Evolutionary conservation across 2,329 filamentous ascomycete species (phyloP).

Genomic region (Fusarium gaditjirri): DNA sequence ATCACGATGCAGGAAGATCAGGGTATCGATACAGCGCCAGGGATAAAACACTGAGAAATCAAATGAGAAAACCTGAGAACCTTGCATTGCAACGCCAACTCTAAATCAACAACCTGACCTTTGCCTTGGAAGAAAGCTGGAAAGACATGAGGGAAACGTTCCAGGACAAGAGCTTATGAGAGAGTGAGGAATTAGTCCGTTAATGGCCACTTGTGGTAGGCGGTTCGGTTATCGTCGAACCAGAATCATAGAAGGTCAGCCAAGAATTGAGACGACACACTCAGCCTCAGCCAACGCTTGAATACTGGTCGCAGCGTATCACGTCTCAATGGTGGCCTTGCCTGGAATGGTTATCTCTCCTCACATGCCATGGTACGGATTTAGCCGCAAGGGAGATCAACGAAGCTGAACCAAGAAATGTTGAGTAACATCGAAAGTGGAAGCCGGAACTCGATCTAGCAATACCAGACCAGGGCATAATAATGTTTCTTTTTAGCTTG

Average conservation of each 20-base stretch:
- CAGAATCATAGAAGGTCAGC: constrained; percentile 5
- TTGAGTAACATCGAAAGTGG: constrained; percentile 22
- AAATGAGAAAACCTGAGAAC: neutral
- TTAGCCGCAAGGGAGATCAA: constrained; percentile 41
- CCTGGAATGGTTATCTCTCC: constrained; percentile 26
- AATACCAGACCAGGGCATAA: constrained; percentile 19
- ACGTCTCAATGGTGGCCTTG: neutral
- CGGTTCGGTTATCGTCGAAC: constrained; percentile 16
- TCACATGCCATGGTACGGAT: constrained; percentile 36
- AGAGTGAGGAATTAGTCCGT: neutral
- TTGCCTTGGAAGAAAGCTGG: neutral
- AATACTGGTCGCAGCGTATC: neutral
- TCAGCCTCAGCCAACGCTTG: neutral
- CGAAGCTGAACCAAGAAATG: constrained; percentile 26
- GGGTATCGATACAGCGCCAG: neutral
- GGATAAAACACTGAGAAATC: neutral
- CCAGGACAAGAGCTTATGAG: neutral
- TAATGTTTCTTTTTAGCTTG: constrained; percentile 24
- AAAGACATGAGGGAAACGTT: constrained; percentile 15
- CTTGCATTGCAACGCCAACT: neutral
- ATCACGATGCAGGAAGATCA: neutral
- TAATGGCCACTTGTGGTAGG: neutral
- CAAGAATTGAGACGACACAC: neutral
- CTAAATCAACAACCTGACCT: neutral
- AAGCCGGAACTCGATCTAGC: constrained; percentile 13